These are phyloP conservation scores for Cicer cuneatum DNA, from an alignment of 306 rosid species.

Conservation along the genomic window DNA sequence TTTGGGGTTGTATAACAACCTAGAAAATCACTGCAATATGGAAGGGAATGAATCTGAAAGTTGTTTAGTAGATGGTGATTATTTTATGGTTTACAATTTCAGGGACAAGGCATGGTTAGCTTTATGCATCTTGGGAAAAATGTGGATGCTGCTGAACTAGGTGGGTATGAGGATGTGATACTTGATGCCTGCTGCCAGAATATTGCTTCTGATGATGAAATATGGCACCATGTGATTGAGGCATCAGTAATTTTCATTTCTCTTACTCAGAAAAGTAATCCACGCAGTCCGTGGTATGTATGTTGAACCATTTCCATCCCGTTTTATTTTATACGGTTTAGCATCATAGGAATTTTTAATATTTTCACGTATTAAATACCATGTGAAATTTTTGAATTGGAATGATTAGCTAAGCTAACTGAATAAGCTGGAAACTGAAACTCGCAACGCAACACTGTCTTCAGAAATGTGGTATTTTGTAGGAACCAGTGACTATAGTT, in stretches of 20 bases:
- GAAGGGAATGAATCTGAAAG: conserved; percentile 23
- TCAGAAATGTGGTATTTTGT: conserved; percentile 18
- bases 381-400: conserved; percentile 31
- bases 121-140: conserved; percentile 69
- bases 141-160: conserved; percentile 67
- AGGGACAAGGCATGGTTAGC: conserved; percentile 89
- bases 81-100: conserved; percentile 37
- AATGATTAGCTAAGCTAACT: conserved; percentile 31
- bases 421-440: conserved; percentile 37
- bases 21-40: background rate
- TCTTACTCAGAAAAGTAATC: conserved; percentile 69
- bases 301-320: conserved; percentile 30
- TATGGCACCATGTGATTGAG: conserved; percentile 82
- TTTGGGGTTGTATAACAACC: conserved; percentile 8
- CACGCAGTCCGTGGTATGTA: conserved; percentile 94
- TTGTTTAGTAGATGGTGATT: background rate
- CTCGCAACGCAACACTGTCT: conserved; percentile 18
- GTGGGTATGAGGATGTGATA: conserved; percentile 74
- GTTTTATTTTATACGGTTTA: conserved; percentile 31
- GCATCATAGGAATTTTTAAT: background rate
- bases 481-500: conserved; percentile 28
- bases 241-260: conserved; percentile 76
- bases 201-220: conserved; percentile 75
- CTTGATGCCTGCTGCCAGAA: conserved; percentile 99
- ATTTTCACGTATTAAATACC: conserved; percentile 28